Percentiles rank a stretch among this genome's conserved stretches.
Evolutionary conservation across 75 land plant species (phyloP).

Genomic region (Cunninghamia lanceolata): DNA sequence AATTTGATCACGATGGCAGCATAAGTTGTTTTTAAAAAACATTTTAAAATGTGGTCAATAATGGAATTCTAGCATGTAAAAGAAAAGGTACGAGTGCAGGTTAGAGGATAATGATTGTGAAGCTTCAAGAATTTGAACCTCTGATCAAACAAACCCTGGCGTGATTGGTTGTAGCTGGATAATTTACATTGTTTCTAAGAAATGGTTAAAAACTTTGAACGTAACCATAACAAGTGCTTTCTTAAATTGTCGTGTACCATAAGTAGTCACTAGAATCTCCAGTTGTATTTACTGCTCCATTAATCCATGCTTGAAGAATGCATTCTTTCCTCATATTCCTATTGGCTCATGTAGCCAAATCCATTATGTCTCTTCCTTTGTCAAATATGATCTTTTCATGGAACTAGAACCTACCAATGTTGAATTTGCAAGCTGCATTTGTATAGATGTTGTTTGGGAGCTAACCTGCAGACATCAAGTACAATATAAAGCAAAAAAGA

Average conservation of each 20-base stretch:
- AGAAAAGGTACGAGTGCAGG: too few relatives aligned
- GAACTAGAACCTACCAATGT: too few relatives aligned
- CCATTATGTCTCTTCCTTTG: conserved; percentile 37
- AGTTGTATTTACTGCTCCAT: conserved; percentile 87
- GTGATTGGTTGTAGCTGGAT: too few relatives aligned
- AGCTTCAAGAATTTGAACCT: too few relatives aligned
- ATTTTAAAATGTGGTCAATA: too few relatives aligned
- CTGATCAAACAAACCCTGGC: too few relatives aligned
- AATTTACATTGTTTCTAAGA: background rate
- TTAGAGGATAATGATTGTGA: too few relatives aligned
- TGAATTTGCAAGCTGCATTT: conserved; percentile 11
- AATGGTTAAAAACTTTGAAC: background rate
- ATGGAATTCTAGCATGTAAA: too few relatives aligned
- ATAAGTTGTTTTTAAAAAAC: too few relatives aligned
- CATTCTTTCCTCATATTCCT: conserved; percentile 48
- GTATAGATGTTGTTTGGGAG: conserved; percentile 29
- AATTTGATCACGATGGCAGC: too few relatives aligned
- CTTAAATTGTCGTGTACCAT: conserved; percentile 90
- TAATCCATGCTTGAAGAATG: conserved; percentile 42
- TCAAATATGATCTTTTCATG: background rate
- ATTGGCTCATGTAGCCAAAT: conserved; percentile 60
- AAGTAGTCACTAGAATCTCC: conserved; percentile 88
- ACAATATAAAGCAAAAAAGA: too few relatives aligned
- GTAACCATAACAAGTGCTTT: background rate
- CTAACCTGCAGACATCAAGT: conserved; percentile 35